A percentile compares a stretch with the other conserved stretches of the same genome.
phyloP scores from a whole-genome alignment of 1,284 basidiomycete genomes.

The Irpex sp. region DNA sequence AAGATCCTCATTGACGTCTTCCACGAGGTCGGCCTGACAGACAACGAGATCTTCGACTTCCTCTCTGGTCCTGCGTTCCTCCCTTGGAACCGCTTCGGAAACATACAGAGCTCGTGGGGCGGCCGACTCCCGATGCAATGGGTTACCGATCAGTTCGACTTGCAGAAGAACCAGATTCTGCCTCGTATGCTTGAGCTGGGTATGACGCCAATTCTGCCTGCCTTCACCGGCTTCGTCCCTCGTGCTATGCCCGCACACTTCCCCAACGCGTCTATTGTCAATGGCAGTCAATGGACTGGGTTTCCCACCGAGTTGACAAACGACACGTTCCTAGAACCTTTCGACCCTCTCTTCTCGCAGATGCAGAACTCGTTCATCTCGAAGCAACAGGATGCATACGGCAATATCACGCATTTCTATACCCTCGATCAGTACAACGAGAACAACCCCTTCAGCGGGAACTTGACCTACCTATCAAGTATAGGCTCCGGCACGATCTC shows the following conservation, averaged over 20 bases:
- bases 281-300: conserved; percentile 33
- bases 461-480: conserved; percentile 32
- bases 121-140: conserved; percentile 33
- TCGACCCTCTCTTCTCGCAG: conserved; percentile 34
- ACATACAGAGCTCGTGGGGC: conserved; percentile 40
- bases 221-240: conserved; percentile 43
- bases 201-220: conserved; percentile 42
- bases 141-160: conserved; percentile 36
- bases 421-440: conserved; percentile 47
- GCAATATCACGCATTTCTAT: conserved; percentile 39
- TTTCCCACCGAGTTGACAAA: conserved; percentile 33
- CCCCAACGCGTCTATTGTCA: conserved; percentile 36
- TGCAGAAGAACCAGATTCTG: conserved; percentile 34
- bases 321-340: conserved; percentile 40
- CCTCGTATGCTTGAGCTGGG: conserved; percentile 41
- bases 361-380: conserved; percentile 38
- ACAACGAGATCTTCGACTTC: conserved; percentile 33
- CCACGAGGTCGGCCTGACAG: conserved; percentile 34
- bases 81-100: conserved; percentile 41
- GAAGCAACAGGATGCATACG: conserved; percentile 38
- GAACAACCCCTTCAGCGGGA: conserved; percentile 35
- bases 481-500: conserved; percentile 33
- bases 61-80: conserved; percentile 41
- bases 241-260: conserved; percentile 28
- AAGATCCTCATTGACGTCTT: conserved; percentile 34